These are phyloP conservation scores for Sphaceloma murrayae DNA, from an alignment of 2,329 filamentous ascomycete species.

Conservation along the genomic window DNA sequence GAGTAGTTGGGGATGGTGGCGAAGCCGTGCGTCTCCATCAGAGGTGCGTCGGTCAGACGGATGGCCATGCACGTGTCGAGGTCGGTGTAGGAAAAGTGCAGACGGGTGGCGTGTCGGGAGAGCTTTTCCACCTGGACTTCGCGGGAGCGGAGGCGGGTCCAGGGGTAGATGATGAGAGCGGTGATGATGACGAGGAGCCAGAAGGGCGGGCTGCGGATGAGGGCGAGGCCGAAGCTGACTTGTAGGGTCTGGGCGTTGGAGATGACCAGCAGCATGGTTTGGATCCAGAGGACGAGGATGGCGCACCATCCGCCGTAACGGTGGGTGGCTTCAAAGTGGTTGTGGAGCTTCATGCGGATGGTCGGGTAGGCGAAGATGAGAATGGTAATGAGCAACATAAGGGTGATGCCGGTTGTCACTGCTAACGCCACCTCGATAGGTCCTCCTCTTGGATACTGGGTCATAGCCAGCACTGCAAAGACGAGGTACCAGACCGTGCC, in stretches of 20 bases:
- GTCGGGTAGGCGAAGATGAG: conserved; percentile 54
- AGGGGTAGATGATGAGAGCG: conserved; percentile 58
- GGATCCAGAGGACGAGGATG: conserved; percentile 55
- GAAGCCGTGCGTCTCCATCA: conserved; percentile 67
- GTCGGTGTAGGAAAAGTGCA: conserved; percentile 58
- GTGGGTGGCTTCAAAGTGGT: conserved; percentile 61
- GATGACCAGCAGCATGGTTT: conserved; percentile 47
- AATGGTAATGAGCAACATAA: conserved; percentile 49
- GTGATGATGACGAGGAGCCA: conserved; percentile 62
- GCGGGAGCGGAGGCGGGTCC: conserved; percentile 61
- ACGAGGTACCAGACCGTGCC: conserved; percentile 37
- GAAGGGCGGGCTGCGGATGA: conserved; percentile 46
- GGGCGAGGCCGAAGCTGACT: conserved; percentile 30
- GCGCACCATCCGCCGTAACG: conserved; percentile 64
- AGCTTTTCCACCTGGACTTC: conserved; percentile 56
- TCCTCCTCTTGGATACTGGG: conserved; percentile 21
- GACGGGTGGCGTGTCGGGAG: conserved; percentile 60
- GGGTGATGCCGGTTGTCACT: conserved; percentile 49
- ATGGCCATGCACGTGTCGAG: conserved; percentile 29
- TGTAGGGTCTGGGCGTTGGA: conserved; percentile 24
- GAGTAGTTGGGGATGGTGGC: conserved; percentile 57
- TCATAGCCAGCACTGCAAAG: conserved; percentile 29
- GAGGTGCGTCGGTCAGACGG: conserved; percentile 52
- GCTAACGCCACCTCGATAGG: conserved; percentile 31
- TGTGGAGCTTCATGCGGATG: conserved; percentile 54